Percentiles rank a stretch among this genome's conserved stretches.
Conservation (phyloP, 179 eudicot genomes). For the Corrigiola litoralis region DNA sequence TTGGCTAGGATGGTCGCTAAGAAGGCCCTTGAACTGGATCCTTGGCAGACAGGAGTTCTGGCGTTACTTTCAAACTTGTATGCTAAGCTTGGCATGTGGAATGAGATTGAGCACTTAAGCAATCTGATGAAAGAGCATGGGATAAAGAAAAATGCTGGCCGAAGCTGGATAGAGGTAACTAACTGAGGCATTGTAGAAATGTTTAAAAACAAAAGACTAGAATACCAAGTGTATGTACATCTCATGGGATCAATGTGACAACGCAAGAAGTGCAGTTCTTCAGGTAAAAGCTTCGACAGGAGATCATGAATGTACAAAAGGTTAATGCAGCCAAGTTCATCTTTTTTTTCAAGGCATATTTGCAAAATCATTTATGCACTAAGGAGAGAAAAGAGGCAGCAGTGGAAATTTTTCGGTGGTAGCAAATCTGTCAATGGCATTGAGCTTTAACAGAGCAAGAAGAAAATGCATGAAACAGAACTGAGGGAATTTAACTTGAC, state of each 20-base stretch:
- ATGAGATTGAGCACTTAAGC: slow-evolving; percentile 46
- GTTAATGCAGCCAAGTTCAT: not conserved
- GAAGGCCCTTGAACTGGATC: slow-evolving; percentile 67
- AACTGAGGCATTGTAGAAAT: slow-evolving; percentile 23
- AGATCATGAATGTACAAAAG: not conserved
- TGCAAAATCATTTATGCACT: not conserved
- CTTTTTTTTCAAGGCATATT: not conserved
- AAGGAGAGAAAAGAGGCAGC: not conserved
- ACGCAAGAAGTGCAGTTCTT: not conserved
- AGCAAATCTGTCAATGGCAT: too few relatives aligned
- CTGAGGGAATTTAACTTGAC: too few relatives aligned
- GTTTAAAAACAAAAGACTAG: not conserved
- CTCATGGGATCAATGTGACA: not conserved
- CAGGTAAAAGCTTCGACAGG: not conserved
- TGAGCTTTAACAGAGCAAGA: too few relatives aligned
- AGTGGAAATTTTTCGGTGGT: not conserved
- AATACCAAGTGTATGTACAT: not conserved
- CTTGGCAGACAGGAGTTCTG: slow-evolving; percentile 47
- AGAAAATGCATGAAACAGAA: too few relatives aligned
- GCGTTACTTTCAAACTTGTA: slow-evolving; percentile 55
- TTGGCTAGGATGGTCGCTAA: slow-evolving; percentile 57
- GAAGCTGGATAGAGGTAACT: slow-evolving; percentile 45
- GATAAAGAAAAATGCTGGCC: slow-evolving; percentile 62
- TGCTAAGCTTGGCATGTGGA: slow-evolving; percentile 54
- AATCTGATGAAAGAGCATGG: slow-evolving; percentile 42